phyloP scores from a whole-genome alignment of 306 rosid genomes.

The Cucurbita moschata region DNA sequence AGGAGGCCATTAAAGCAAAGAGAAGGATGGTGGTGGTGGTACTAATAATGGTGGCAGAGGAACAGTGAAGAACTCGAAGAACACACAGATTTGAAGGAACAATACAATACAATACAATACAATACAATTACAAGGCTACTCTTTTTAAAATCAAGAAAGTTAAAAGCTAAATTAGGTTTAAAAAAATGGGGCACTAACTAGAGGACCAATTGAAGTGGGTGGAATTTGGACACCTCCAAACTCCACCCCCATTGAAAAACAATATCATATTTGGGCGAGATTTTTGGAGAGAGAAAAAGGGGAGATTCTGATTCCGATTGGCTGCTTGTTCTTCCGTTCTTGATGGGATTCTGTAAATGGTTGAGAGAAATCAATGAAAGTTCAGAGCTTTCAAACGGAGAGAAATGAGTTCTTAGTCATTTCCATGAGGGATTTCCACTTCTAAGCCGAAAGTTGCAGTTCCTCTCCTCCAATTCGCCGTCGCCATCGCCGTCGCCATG shows the following conservation, averaged over 20 bases:
- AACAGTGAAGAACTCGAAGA: constrained; percentile 1
- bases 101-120: background rate
- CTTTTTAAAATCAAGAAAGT: too few species aligned
- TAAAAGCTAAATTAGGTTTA: background rate
- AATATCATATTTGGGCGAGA: background rate
- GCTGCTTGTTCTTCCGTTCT: background rate
- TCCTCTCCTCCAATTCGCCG: background rate
- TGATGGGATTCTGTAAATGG: constrained; percentile 3
- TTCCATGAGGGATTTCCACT: constrained; percentile 3
- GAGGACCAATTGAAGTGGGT: background rate
- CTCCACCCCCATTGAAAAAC: background rate
- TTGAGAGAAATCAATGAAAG: background rate
- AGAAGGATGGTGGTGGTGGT: constrained; percentile 5
- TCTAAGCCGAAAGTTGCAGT: background rate
- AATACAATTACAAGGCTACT: background rate
- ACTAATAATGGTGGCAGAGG: constrained; percentile 5
- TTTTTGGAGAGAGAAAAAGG: background rate
- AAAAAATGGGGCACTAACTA: background rate
- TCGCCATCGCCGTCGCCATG: background rate
- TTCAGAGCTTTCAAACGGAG: too few species aligned
- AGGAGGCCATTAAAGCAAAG: constrained; percentile 1
- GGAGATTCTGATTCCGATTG: constrained; percentile 2
- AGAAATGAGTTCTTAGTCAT: constrained; percentile 4
- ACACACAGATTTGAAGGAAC: background rate
- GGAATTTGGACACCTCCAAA: background rate